Base-by-base conservation (phyloP, 2,329 filamentous ascomycete species). In the Plenodomus lindquistii region DNA sequence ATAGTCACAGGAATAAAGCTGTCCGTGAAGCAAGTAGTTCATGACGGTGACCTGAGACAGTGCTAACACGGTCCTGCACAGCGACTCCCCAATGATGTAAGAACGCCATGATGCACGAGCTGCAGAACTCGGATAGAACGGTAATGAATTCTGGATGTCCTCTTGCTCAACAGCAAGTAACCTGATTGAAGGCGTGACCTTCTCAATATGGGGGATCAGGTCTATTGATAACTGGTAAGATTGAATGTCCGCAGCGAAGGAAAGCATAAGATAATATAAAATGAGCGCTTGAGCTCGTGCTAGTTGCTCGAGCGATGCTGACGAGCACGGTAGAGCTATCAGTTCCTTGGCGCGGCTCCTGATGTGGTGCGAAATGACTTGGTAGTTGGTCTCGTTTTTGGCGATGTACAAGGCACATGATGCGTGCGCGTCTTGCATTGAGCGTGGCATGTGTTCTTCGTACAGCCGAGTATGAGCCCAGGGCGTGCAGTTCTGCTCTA, bases 401-500 rank as follows among this genome's bases (percentile, higher is more conserved):
- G 77, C 70, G 37, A 78, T 67, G 55, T 81, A 81, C 0, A 85
- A 65, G 1, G 80, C 79, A 58, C 81, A 84, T 20, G 77, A 75
- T 3, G 80, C 75, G 50, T 79, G 71, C 0, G 78, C 80, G 53
- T 84, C 81, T 71, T 82, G 77, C 57, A 84, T 76, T 0, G 64
- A 71, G 22, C 66, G 67, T 1, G 81, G 82, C 79, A 84, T 82
- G 8, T 61, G 46, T 2, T 78, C 72, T n/a, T 69, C 69, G 49
- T 82, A 84, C 0, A 85, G 67, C n/a, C 70, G 62, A 0, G 71
- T 69, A 52, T 85, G 82, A 22, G 72, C 76, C 82, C 82, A 85
- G 0, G 79, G 79, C 0, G 79, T 81, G 41, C 75, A 67, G 15
- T 73, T 79, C 38, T 78, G 72, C 8, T 73, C 49, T 0, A 83